phyloP scores from a whole-genome alignment of 2,329 filamentous ascomycete genomes.

The Paraconiothyrium brasiliense region DNA sequence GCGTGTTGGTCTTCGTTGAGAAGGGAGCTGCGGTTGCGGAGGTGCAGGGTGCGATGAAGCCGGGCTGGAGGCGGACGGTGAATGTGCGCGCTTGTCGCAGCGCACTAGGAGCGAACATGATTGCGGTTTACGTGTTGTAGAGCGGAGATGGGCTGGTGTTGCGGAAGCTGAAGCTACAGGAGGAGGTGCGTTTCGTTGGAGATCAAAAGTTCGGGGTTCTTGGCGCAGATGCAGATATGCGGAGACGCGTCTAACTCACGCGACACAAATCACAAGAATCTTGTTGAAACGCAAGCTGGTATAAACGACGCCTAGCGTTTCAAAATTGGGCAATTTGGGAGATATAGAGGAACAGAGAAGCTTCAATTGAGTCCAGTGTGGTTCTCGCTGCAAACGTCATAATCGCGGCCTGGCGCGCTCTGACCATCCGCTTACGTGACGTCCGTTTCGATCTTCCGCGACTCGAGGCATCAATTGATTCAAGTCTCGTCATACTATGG shows the following conservation, averaged over 20 bases:
- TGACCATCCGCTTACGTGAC: constrained; percentile 1
- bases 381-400: constrained; percentile 6
- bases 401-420: neutral
- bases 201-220: constrained; percentile 19
- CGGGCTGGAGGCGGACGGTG: constrained; percentile 38
- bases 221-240: constrained; percentile 14
- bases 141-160: constrained; percentile 21
- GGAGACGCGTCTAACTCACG: constrained; percentile 10
- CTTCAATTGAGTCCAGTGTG: neutral
- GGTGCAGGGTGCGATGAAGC: constrained; percentile 34
- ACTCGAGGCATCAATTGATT: neutral
- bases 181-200: constrained; percentile 11
- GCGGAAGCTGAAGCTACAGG: neutral
- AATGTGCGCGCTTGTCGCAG: constrained; percentile 45
- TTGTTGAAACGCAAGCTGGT: neutral
- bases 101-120: constrained; percentile 44
- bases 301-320: neutral
- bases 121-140: constrained; percentile 16
- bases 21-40: constrained; percentile 36
- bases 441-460: neutral
- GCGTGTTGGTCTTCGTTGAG: constrained; percentile 35
- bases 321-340: no score
- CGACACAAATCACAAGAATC: neutral
- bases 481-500: no score
- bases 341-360: neutral